Evolutionary conservation across 176 grass and related monocot species (phyloP), one percentile per base, ranked within the genome.

Genomic region (Pharus latifolius): DNA sequence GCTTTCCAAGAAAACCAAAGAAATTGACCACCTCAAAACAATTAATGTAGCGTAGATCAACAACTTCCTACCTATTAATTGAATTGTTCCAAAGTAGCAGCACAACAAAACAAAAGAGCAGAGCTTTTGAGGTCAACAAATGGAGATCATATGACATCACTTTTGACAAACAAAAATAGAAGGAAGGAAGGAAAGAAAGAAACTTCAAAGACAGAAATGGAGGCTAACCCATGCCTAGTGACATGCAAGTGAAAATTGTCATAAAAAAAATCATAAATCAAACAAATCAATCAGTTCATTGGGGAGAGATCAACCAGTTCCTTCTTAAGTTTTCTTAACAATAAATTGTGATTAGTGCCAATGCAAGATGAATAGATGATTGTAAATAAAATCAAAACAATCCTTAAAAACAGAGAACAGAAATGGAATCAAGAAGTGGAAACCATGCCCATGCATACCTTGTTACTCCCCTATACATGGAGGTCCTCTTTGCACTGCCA

Each of bases 401-500:
- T 11, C 38, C 1, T 12, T 10, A 1, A 42, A 53, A 3, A 23
- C 34, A 50, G 5, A 8, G 0, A 35, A 22, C n/a, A 15, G 14
- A 8, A 42, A 26, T 18, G 15, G 3, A 25, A 59, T 24, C 7
- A 17, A 24, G 31, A 34, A 32, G 66, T 11, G 5, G 11, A 31
- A 58, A 10, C 5, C 33, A 69, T 19, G 65, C 30, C 33, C n/a
- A 58, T 20, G 41, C 28, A 47, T 75, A 99, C 95, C 90, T 99
- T 35, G 95, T 99, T 40, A 94, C 95, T 14, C 95, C 95, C 74
- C 95, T 81, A 63, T 88, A 94, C 30, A 84, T 59, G 20, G 95
- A 99, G 72, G 90, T 99, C 69, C 95, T 83, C 84, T 94, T 99
- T 7, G 75, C 67, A 64, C 51, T 45, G 49, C 78, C 66, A 62